phyloP scores from a whole-genome alignment of 306 rosid genomes.

The Prinsepia uniflora region DNA sequence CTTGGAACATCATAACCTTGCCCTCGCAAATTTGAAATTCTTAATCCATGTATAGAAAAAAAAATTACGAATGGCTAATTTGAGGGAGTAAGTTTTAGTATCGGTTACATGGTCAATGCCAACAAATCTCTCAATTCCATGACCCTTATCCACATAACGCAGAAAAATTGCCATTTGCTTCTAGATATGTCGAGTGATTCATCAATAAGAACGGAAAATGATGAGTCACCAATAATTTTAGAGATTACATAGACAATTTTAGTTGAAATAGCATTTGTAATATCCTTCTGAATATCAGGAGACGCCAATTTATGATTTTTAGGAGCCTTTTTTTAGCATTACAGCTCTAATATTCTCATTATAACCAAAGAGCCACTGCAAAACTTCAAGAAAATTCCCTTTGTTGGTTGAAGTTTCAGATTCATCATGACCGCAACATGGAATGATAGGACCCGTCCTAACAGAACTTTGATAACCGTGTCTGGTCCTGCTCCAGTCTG shows the following conservation, averaged over 20 bases:
- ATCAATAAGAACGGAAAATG: neutral
- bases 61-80: neutral
- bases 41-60: slow-evolving; percentile 16
- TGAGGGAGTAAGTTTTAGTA: too few species aligned
- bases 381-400: too few species aligned
- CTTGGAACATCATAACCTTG: too few species aligned
- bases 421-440: too few species aligned
- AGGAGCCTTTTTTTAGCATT: neutral
- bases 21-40: too few species aligned
- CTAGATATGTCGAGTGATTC: neutral
- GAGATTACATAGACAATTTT: neutral
- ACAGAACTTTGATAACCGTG: too few species aligned
- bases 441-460: too few species aligned
- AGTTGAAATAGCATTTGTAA: neutral
- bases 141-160: neutral
- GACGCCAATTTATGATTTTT: neutral
- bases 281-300: neutral
- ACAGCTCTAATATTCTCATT: neutral
- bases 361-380: too few species aligned
- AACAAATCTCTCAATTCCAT: neutral
- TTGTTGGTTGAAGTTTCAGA: too few species aligned
- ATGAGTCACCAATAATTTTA: neutral
- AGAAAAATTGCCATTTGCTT: neutral
- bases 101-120: neutral
- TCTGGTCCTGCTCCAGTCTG: too few species aligned